Conservation (phyloP, 2,329 filamentous ascomycete species). For the Apiospora pterosperma region DNA sequence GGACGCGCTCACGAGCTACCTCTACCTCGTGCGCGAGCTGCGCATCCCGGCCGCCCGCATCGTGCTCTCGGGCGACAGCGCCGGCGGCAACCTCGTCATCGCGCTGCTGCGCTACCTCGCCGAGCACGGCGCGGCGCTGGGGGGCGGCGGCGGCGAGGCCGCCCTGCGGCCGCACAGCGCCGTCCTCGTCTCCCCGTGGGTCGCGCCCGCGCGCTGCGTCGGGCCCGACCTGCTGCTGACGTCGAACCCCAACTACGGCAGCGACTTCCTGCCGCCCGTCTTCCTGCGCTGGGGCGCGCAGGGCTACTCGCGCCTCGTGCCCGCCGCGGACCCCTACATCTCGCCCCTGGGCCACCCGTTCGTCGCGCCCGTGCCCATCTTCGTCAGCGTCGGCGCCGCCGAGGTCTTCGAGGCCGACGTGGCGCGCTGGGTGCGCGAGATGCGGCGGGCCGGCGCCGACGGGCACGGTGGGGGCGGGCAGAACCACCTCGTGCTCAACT, state of each 20-base stretch:
- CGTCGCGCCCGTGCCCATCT: slow-evolving; percentile 16
- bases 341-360: slow-evolving; percentile 20
- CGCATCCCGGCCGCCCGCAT: slow-evolving; percentile 34
- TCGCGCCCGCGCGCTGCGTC: slow-evolving; percentile 10
- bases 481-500: slow-evolving; percentile 31
- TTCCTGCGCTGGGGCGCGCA: slow-evolving; percentile 38
- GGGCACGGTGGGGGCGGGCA: neutral
- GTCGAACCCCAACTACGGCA: slow-evolving; percentile 9
- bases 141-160: no score
- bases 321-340: slow-evolving; percentile 12
- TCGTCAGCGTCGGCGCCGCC: slow-evolving; percentile 16
- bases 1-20: slow-evolving; percentile 39
- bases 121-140: slow-evolving; percentile 31
- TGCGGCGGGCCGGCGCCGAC: slow-evolving; percentile 5
- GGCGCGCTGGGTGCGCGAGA: slow-evolving; percentile 57
- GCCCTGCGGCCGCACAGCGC: slow-evolving; percentile 28
- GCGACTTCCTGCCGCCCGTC: slow-evolving; percentile 34
- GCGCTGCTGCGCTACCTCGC: slow-evolving; percentile 40
- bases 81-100: slow-evolving; percentile 40
- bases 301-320: slow-evolving; percentile 20
- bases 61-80: slow-evolving; percentile 41
- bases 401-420: slow-evolving; percentile 32
- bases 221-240: slow-evolving; percentile 16
- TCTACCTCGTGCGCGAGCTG: slow-evolving; percentile 36
- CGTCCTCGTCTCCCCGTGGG: slow-evolving; percentile 28